These are phyloP conservation scores for Hymenoscyphus fraxineus DNA, from an alignment of 2,329 filamentous ascomycete species.

Conservation along the genomic window DNA sequence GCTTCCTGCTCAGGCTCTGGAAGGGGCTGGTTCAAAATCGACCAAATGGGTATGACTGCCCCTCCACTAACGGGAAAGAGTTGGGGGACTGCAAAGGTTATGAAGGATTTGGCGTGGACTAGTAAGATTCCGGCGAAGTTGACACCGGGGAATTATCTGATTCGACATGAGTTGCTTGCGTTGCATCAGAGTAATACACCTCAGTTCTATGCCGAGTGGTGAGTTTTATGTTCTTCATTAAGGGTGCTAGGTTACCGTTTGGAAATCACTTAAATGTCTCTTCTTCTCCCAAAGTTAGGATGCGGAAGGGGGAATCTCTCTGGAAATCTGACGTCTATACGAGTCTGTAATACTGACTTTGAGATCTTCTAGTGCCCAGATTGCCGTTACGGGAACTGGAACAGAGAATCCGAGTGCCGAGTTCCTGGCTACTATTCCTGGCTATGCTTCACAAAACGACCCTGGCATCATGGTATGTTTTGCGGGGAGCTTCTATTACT, in stretches of 20 bases:
- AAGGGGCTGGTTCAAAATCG: slow-evolving; percentile 57
- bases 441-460: slow-evolving; percentile 22
- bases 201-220: slow-evolving; percentile 54
- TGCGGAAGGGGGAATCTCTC: no score
- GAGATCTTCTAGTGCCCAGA: slow-evolving; percentile 38
- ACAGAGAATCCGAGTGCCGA: slow-evolving; percentile 37
- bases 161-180: slow-evolving; percentile 54
- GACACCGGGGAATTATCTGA: slow-evolving; percentile 51
- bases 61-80: slow-evolving; percentile 40
- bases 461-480: slow-evolving; percentile 35
- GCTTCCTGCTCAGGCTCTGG: slow-evolving; percentile 48
- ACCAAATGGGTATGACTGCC: slow-evolving; percentile 48
- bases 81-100: slow-evolving; percentile 47
- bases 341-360: no score
- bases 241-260: no score
- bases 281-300: no score
- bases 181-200: slow-evolving; percentile 50
- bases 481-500: not conserved
- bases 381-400: slow-evolving; percentile 48
- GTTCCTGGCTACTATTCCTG: slow-evolving; percentile 27
- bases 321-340: no score
- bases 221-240: no score
- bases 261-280: no score
- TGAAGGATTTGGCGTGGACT: slow-evolving; percentile 45
- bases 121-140: slow-evolving; percentile 47